phyloP scores from a whole-genome alignment of 108 stramenopile genomes.

The Cyclotella atomus region DNA sequence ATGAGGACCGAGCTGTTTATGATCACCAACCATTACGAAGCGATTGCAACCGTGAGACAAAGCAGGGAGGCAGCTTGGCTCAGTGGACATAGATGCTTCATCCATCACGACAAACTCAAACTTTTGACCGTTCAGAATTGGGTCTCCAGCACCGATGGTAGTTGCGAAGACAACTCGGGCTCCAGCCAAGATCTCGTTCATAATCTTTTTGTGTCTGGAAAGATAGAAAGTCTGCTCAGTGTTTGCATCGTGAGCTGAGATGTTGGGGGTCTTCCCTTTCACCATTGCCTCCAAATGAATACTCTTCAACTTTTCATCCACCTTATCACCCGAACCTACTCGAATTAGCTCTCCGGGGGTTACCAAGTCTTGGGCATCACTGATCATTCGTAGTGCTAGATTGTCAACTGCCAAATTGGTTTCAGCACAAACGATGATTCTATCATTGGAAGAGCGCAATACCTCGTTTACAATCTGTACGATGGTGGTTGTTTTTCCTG shows the following conservation, averaged over 20 bases:
- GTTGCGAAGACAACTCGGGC: background rate
- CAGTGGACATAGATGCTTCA: constrained; percentile 14
- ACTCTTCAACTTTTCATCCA: constrained; percentile 3
- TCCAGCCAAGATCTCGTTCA: constrained; percentile 4
- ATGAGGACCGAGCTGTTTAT: constrained; percentile 13
- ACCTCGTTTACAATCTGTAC: background rate
- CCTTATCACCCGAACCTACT: constrained; percentile 3
- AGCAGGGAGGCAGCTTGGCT: constrained; percentile 9
- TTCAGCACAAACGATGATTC: background rate
- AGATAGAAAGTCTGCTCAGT: background rate
- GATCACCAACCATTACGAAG: constrained; percentile 4
- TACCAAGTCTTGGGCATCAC: background rate
- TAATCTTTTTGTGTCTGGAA: constrained; percentile 9
- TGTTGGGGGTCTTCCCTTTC: background rate
- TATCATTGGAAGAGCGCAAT: background rate
- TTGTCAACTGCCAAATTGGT: constrained; percentile 9
- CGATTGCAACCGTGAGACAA: constrained; percentile 5
- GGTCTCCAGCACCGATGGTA: constrained; percentile 3
- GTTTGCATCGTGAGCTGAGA: background rate
- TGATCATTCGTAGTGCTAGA: background rate
- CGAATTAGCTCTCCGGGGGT: background rate
- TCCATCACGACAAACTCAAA: constrained; percentile 2
- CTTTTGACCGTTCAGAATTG: constrained; percentile 5
- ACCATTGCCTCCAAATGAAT: constrained; percentile 10
- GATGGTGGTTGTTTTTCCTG: constrained; percentile 5